These are phyloP conservation scores for Plantago elongata DNA, from an alignment of 257 asterid genomes.

Conservation along the genomic window DNA sequence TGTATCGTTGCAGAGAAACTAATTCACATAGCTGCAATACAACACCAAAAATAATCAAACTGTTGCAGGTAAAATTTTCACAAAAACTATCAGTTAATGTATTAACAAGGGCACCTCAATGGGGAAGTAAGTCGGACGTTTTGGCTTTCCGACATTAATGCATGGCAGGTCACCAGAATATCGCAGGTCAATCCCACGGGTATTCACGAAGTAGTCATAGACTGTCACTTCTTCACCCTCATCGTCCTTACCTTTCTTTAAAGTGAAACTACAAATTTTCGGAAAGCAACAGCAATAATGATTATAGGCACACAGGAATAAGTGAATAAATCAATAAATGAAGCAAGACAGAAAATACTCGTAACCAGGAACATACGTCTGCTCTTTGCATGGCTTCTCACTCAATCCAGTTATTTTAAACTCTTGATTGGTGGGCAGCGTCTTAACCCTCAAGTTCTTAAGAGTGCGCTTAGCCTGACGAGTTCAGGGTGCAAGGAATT, in stretches of 20 bases:
- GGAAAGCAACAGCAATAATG: conserved; percentile 3
- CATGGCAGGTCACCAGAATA: conserved; percentile 87
- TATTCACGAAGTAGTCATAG: conserved; percentile 78
- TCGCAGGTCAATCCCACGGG: conserved; percentile 59
- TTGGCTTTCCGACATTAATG: conserved; percentile 85
- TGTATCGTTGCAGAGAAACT: conserved; percentile 81
- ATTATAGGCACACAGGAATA: not conserved
- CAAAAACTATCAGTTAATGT: not conserved
- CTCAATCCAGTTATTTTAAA: conserved; percentile 82
- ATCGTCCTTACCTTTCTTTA: conserved; percentile 46
- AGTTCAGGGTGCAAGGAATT: conserved; percentile 11
- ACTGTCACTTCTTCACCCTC: conserved; percentile 82
- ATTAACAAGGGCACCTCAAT: conserved; percentile 53
- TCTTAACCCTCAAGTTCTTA: conserved; percentile 71
- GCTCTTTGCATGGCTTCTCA: conserved; percentile 65
- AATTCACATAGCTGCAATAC: conserved; percentile 52
- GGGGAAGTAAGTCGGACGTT: conserved; percentile 79
- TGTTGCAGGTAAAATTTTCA: not conserved
- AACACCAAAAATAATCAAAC: conserved; percentile 17
- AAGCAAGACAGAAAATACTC: not conserved
- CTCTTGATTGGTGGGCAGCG: conserved; percentile 69
- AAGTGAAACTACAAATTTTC: conserved; percentile 43
- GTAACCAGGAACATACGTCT: conserved; percentile 34
- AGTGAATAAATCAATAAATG: not conserved
- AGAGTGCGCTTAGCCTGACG: conserved; percentile 66